A percentile compares a stretch with the other conserved stretches of the same genome.
These are phyloP conservation scores for Lojkania enalia DNA, from an alignment of 2,329 filamentous ascomycete genomes.

Conservation along the genomic window DNA sequence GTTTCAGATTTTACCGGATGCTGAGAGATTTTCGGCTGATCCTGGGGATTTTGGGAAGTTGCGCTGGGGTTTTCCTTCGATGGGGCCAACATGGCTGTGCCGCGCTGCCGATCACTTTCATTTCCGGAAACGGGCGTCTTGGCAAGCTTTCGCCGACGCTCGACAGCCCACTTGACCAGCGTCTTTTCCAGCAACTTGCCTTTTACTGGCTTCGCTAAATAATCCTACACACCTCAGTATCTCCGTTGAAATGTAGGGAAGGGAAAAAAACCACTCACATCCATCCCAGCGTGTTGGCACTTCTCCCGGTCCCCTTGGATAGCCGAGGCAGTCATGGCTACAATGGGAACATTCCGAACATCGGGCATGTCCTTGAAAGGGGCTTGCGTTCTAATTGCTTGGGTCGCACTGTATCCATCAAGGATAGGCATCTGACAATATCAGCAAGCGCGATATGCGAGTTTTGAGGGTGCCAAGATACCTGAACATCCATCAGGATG, in stretches of 20 bases:
- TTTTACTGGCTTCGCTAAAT: constrained; percentile 62
- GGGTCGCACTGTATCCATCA: constrained; percentile 77
- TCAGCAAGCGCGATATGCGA: constrained; percentile 24
- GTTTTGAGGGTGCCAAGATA: constrained; percentile 41
- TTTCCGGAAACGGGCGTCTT: constrained; percentile 26
- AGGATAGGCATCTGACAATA: constrained; percentile 59
- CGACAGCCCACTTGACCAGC: constrained; percentile 68
- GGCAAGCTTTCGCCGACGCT: constrained; percentile 45
- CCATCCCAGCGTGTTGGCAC: constrained; percentile 74
- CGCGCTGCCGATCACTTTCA: constrained; percentile 32
- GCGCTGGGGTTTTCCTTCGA: constrained; percentile 22
- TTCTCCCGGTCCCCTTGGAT: constrained; percentile 78
- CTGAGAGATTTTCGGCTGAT: constrained; percentile 34
- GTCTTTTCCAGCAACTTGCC: constrained; percentile 67
- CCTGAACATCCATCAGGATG: constrained; percentile 78
- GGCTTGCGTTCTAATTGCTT: constrained; percentile 68
- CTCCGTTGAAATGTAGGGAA: constrained; percentile 1
- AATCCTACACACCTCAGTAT: constrained; percentile 33
- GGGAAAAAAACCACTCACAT: constrained; percentile 43
- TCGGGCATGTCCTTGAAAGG: constrained; percentile 64
- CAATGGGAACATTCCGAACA: constrained; percentile 67
- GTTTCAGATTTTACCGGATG: constrained; percentile 37
- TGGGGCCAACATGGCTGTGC: constrained; percentile 18
- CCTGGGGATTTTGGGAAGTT: constrained; percentile 19
- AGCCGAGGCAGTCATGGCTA: constrained; percentile 80